Evolutionary conservation across 2,329 filamentous ascomycete species (phyloP).

Genomic region (Mollisiaceae sp.): DNA sequence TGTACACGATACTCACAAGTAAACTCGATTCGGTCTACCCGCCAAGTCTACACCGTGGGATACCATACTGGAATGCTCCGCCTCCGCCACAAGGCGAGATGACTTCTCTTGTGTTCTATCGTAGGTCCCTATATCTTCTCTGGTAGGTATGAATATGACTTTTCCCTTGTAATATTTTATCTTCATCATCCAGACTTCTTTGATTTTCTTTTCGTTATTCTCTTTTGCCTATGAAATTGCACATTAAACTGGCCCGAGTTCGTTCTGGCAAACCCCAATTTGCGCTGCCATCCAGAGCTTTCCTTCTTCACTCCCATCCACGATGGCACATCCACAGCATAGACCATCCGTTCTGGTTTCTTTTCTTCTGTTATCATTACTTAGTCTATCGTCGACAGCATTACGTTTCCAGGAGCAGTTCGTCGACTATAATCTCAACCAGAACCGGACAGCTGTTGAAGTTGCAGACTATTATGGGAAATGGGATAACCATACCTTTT

Average conservation of each 20-base stretch:
- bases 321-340: neutral
- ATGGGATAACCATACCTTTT: constrained; percentile 3
- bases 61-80: too few species aligned
- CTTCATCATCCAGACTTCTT: too few species aligned
- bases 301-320: neutral
- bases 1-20: too few species aligned
- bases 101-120: too few species aligned
- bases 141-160: too few species aligned
- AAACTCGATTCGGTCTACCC: too few species aligned
- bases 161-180: too few species aligned
- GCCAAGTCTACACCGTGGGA: too few species aligned
- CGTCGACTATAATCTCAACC: constrained; percentile 7
- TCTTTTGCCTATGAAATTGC: constrained; percentile 1
- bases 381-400: neutral
- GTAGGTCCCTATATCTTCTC: too few species aligned
- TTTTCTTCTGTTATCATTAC: neutral
- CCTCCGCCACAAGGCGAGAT: too few species aligned
- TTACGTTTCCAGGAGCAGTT: constrained; percentile 1
- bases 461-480: constrained; percentile 2
- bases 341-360: neutral
- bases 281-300: neutral
- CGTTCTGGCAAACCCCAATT: constrained; percentile 3
- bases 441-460: constrained; percentile 1
- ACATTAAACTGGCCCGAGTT: constrained; percentile 3
- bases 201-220: neutral